A percentile compares a stretch with the other conserved stretches of the same genome.
Conservation (phyloP, 2,329 filamentous ascomycete genomes). For the Talaromyces albobiverticillius region DNA sequence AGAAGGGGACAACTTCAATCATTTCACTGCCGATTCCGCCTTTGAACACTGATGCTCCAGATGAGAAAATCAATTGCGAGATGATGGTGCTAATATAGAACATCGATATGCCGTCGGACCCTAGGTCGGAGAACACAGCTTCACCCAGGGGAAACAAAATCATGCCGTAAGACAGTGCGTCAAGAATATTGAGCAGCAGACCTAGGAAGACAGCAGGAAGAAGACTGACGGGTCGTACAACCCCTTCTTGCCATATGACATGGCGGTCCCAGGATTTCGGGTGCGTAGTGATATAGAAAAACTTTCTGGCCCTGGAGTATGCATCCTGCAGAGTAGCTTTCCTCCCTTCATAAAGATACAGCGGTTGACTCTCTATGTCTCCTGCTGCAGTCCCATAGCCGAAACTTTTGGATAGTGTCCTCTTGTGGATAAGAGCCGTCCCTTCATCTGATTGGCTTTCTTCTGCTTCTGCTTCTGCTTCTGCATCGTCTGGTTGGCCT, state of each 20-base stretch:
- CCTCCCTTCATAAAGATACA: slow-evolving; percentile 8
- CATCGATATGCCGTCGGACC: slow-evolving; percentile 93
- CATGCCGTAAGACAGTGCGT: slow-evolving; percentile 95
- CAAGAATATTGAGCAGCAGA: slow-evolving; percentile 84
- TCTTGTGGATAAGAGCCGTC: slow-evolving; percentile 34
- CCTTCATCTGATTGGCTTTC: slow-evolving; percentile 32
- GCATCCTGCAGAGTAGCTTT: slow-evolving; percentile 13
- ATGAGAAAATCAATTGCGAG: slow-evolving; percentile 84
- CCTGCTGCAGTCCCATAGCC: slow-evolving; percentile 28
- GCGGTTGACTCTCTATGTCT: slow-evolving; percentile 31
- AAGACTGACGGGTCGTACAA: slow-evolving; percentile 67
- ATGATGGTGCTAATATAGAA: slow-evolving; percentile 98
- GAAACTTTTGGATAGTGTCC: slow-evolving; percentile 25
- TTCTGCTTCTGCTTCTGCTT: slow-evolving; percentile 20
- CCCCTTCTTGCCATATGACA: slow-evolving; percentile 60
- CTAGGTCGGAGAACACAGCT: slow-evolving; percentile 78
- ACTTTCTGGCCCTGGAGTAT: slow-evolving; percentile 20
- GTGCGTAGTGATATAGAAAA: slow-evolving; percentile 42
- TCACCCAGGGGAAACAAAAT: slow-evolving; percentile 91
- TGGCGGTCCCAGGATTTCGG: slow-evolving; percentile 71
- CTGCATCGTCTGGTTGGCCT: slow-evolving; percentile 10
- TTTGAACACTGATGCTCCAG: slow-evolving; percentile 78
- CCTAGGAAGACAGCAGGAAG: slow-evolving; percentile 87
- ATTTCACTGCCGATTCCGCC: slow-evolving; percentile 93
- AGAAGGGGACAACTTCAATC: slow-evolving; percentile 98